Conservation (phyloP, 352 stramenopile species). For the Pythium dissimile region DNA sequence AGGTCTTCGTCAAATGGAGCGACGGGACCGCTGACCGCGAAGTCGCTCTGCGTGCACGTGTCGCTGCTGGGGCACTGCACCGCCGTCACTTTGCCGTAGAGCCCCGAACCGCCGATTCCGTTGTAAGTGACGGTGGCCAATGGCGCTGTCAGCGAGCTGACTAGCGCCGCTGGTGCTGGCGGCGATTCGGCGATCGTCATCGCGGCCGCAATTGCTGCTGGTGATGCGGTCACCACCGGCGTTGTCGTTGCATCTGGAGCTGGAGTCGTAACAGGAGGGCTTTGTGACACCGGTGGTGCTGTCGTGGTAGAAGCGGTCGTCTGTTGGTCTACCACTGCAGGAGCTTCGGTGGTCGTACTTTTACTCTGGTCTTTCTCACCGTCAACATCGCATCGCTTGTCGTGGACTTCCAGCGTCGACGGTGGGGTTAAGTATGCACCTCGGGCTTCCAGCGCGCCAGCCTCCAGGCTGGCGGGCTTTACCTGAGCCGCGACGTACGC, state of each 20-base stretch:
- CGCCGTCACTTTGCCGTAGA: slow-evolving; percentile 32
- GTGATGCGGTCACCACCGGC: background rate
- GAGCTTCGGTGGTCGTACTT: too few species aligned
- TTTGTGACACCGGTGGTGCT: background rate
- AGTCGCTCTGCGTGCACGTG: slow-evolving; percentile 23
- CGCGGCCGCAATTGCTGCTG: background rate
- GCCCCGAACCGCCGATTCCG: slow-evolving; percentile 23
- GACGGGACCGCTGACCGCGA: slow-evolving; percentile 26
- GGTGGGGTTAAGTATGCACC: background rate
- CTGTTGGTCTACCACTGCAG: too few species aligned
- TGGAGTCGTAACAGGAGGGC: background rate
- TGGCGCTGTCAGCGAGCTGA: slow-evolving; percentile 11
- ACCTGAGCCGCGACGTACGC: background rate
- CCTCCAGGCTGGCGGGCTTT: background rate
- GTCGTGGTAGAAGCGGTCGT: background rate
- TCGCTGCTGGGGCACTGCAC: slow-evolving; percentile 24
- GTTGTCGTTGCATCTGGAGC: background rate
- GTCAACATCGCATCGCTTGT: background rate
- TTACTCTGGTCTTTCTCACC: too few species aligned
- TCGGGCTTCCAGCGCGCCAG: background rate
- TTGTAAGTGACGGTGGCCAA: slow-evolving; percentile 27
- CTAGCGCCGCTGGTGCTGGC: background rate
- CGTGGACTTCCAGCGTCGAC: background rate
- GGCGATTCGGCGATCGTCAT: background rate
- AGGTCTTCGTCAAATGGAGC: slow-evolving; percentile 46